Evolutionary conservation across 306 rosid species (phyloP).

Genomic region (Dryas octopetala): DNA sequence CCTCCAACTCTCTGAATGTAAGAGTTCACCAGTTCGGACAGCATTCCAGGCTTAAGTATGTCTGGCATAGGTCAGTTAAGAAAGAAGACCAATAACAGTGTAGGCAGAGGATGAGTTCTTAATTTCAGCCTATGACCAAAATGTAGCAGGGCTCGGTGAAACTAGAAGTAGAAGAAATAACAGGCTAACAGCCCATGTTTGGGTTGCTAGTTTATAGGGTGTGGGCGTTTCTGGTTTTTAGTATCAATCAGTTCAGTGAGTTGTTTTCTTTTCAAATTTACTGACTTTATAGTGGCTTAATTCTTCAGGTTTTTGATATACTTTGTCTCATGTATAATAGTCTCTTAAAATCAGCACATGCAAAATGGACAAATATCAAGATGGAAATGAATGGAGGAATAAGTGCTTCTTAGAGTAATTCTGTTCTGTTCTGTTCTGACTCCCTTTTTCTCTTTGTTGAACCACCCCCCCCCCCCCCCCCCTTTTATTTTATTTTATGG

Average conservation of each 20-base stretch:
- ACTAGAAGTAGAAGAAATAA: not conserved
- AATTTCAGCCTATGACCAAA: not conserved
- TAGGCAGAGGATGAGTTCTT: not conserved
- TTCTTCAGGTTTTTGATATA: not conserved
- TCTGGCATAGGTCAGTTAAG: not conserved
- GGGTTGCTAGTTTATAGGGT: not conserved
- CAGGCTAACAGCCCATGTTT: not conserved
- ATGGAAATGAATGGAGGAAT: conserved; percentile 4
- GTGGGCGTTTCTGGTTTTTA: not conserved
- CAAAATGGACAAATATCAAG: not conserved
- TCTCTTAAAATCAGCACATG: not conserved
- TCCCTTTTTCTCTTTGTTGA: no score
- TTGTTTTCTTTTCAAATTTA: not conserved
- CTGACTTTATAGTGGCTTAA: not conserved
- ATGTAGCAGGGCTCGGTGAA: not conserved
- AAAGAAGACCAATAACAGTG: not conserved
- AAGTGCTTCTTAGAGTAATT: not conserved
- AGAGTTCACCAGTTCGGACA: not conserved
- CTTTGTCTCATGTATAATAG: not conserved
- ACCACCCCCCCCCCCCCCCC: no score
- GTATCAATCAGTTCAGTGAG: conserved; percentile 2
- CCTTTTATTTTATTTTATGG: no score
- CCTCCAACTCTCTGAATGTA: conserved; percentile 32
- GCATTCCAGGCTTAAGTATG: not conserved
- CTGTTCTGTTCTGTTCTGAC: no score